Evolutionary conservation across 768 basidiomycete genomes (phyloP), one percentile per base, ranked within the genome.

Genomic region (Pleurotus sapidus): DNA sequence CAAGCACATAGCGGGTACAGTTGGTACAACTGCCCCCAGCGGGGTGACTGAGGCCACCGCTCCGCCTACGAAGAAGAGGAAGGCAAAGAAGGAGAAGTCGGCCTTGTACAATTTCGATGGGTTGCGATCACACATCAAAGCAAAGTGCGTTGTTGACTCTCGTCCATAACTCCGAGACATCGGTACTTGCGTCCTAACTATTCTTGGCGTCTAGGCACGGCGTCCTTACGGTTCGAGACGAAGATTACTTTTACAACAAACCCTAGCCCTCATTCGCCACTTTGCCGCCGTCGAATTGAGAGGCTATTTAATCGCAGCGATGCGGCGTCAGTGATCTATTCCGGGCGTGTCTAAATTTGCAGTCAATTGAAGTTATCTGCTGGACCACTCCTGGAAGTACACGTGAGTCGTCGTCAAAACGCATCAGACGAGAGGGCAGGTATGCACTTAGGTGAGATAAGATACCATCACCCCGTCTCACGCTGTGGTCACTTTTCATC

Each of bases 51-150:
- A 54, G 0, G 42, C 56, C 3, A 56, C 56, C 5, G 43, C 51
- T 40, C 49, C 55, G 47, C n/a, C 55, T 34, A 55, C 17, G 60
- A 61, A 40, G 46, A 56, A 12, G 63, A 23, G 24, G 39, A 17
- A 23, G 54, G 43, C 15, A 51, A 56, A 30, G 55, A 39, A 25
- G 53, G 49, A 61, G 56, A 64, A 61, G 38, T 61, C 61, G 18
- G 71, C 70, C 49, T 58, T 68, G 55, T 79, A 83, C 67, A 66
- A 61, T 3, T 85, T 86, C 61, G 69, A 87, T 59, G 87, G 82
- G 2, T 61, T 89, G 51, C 71, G 81, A 40, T 87, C 85, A 20
- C 88, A 90, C 60, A 62, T 82, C 57, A 86, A 85, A 63, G 76
- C 70, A 60, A 87, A 82, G 88, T 88, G 60, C 61, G 82, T 50